Evolutionary conservation across 345 rosid genomes (phyloP), one percentile per base, ranked within the genome.

Genomic region (Pugionium dolabratum): DNA sequence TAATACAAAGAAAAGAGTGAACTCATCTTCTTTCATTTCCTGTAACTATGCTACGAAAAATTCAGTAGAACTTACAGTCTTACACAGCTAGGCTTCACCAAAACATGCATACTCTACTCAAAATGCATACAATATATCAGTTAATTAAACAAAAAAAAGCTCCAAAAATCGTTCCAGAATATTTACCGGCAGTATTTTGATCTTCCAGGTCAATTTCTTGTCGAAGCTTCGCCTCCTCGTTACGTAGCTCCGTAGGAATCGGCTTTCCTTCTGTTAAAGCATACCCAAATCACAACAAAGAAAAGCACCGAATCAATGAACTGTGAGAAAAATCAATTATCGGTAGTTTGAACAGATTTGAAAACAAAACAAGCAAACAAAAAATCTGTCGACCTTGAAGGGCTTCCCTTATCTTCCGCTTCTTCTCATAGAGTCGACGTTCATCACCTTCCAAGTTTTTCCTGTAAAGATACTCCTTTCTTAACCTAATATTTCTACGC

Each of bases 401-500:
- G 9, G 99, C 97, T 83, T 94, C 86, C 69, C 76, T 82, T 64
- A 90, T 88, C 83, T 85, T 85, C 52, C 85, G 89, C 75, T 94
- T 94, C 76, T 90, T 86, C 76, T 90, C 95, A 53, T 88, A 90
- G 30, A 78, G 76, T 73, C 67, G 37, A 41, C 95, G 84, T 69
- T 90, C 97, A 67, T 88, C 88, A 53, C 97, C 95, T 81, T 94
- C 99, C 77, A 94, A 82, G 73, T 82, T 94, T 69, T 94, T 94
- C 75, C 92, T 66, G 78, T 90, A 94, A 72, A 94, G 64, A 75
- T 88, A 94, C 74, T 94, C 99, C 45, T 89, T 79, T 59, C 92
- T 77, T 69, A 86, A 64, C 58, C 99, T 74, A 9, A 86, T 74
- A 77, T 90, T 86, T 55, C 99, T 80, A 1, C 95, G 86, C 69